Evolutionary conservation across 345 rosid genomes (phyloP).

Genomic region (Hypericum androsaemum): DNA sequence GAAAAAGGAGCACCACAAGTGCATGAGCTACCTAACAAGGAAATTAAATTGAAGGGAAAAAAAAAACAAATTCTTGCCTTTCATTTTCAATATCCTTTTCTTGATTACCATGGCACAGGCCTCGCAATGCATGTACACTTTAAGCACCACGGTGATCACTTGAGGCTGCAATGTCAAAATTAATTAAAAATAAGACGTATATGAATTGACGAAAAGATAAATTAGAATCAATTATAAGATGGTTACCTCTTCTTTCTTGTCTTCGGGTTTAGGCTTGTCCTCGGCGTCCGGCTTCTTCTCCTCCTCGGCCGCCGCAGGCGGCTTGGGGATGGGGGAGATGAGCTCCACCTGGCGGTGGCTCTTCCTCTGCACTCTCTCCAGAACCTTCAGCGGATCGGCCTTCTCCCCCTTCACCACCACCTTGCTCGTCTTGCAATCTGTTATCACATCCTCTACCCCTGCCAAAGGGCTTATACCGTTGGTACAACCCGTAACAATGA

Average conservation of each 20-base stretch:
- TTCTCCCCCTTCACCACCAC: constrained; percentile 92
- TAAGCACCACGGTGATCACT: constrained; percentile 54
- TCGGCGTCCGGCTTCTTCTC: constrained; percentile 42
- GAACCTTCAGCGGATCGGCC: constrained; percentile 82
- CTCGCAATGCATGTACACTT: constrained; percentile 90
- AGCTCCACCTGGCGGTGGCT: constrained; percentile 79
- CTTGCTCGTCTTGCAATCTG: constrained; percentile 65
- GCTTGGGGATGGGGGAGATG: constrained; percentile 76
- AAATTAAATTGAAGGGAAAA: background rate
- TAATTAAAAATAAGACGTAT: background rate
- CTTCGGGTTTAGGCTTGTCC: constrained; percentile 43
- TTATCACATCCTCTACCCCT: constrained; percentile 85
- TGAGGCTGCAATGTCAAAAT: constrained; percentile 36
- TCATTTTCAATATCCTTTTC: constrained; percentile 82
- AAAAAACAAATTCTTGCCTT: constrained; percentile 32
- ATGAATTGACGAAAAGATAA: background rate
- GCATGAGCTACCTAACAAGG: background rate
- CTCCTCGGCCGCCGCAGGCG: constrained; percentile 39
- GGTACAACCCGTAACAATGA: too few relatives aligned
- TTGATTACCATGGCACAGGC: constrained; percentile 80
- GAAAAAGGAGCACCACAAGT: too few relatives aligned
- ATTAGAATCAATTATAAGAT: background rate
- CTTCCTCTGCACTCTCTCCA: constrained; percentile 70
- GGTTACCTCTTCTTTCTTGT: constrained; percentile 70
- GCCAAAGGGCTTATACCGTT: too few relatives aligned